Conservation (phyloP, 306 rosid genomes). For the Ceratonia siliqua region DNA sequence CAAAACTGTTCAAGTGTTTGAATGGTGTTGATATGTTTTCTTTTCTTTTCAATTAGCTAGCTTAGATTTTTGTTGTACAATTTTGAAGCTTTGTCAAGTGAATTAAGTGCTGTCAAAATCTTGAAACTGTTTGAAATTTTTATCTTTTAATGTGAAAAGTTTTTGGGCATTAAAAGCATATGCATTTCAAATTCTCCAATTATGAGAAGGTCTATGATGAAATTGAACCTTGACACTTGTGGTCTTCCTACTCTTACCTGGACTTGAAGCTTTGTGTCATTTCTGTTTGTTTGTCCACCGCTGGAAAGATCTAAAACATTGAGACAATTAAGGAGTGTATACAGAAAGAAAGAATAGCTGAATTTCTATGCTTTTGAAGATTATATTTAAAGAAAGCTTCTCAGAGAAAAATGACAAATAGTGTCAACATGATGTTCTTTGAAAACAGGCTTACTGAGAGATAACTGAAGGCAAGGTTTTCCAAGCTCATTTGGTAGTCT, state of each 20-base stretch:
- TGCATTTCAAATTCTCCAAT: not conserved
- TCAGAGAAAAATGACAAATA: not conserved
- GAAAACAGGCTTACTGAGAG: not conserved
- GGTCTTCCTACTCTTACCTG: not conserved
- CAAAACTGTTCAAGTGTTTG: not conserved
- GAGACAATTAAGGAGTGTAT: not conserved
- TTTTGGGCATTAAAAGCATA: not conserved
- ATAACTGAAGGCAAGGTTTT: not conserved
- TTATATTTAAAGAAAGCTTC: not conserved
- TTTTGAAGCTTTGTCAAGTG: not conserved
- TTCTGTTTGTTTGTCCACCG: not conserved
- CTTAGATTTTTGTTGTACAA: not conserved
- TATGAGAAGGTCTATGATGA: not conserved
- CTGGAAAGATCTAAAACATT: not conserved
- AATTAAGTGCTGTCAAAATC: not conserved
- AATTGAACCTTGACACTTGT: not conserved
- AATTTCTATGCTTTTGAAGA: not conserved
- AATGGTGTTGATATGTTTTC: not conserved
- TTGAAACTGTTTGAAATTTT: not conserved
- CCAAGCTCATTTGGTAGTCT: not conserved
- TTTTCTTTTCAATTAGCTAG: not conserved
- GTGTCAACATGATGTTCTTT: not conserved
- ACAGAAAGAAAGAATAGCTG: not conserved
- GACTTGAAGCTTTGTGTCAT: not conserved
- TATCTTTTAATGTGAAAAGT: too few species aligned